Conservation (phyloP, 2,329 filamentous ascomycete genomes). For the Cercospora janseana region DNA sequence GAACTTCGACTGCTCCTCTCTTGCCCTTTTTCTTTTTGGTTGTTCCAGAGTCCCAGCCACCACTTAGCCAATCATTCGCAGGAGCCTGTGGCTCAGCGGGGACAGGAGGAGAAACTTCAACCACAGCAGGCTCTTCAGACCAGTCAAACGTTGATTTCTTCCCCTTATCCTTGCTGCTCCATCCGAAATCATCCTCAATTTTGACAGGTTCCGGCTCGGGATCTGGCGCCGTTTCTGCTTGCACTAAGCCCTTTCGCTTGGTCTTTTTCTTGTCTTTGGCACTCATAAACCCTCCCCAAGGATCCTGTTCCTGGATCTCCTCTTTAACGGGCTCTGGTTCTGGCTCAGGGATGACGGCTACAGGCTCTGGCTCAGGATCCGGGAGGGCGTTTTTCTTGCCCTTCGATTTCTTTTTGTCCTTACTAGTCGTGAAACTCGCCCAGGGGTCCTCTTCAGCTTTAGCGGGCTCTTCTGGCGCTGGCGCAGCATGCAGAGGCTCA, state of each 20-base stretch:
- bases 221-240: conserved; percentile 23
- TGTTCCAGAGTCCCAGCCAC: conserved; percentile 33
- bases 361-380: conserved; percentile 37
- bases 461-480: conserved; percentile 31
- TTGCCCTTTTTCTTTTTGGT: conserved; percentile 33
- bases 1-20: too few species aligned
- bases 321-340: conserved; percentile 38
- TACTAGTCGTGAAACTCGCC: conserved; percentile 30
- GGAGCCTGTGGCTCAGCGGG: conserved; percentile 39
- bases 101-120: conserved; percentile 30
- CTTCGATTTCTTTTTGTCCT: conserved; percentile 47
- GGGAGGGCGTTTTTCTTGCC: conserved; percentile 38
- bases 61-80: conserved; percentile 32
- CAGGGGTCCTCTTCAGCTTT: conserved; percentile 36
- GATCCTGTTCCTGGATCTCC: conserved; percentile 41
- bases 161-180: conserved; percentile 33
- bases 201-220: conserved; percentile 27
- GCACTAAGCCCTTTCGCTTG: conserved; percentile 50
- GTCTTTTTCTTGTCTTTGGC: conserved; percentile 48
- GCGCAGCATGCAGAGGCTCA: conserved; percentile 31
- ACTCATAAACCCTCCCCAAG: conserved; percentile 36
- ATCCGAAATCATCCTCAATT: conserved; percentile 20
- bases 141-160: conserved; percentile 39
- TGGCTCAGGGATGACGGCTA: conserved; percentile 35
- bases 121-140: conserved; percentile 28